phyloP scores from a whole-genome alignment of 2,329 filamentous ascomycete genomes.

The Ascochyta fabae region DNA sequence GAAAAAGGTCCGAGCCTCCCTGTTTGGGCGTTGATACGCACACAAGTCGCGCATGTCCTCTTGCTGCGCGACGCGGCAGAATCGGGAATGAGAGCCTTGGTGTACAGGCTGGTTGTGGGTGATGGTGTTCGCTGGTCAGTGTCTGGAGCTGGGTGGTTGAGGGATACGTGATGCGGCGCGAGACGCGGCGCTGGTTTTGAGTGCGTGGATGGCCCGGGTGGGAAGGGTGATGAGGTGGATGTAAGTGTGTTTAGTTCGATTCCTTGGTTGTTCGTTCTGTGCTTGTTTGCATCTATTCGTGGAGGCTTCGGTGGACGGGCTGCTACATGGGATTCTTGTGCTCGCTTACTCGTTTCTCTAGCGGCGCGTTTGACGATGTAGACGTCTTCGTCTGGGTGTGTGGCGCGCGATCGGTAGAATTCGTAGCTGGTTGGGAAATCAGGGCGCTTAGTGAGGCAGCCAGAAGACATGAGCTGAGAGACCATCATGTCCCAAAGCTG shows the following conservation, averaged over 20 bases:
- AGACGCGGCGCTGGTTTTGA: no score
- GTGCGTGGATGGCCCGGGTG: no score
- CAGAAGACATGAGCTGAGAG: background rate
- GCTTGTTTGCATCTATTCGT: background rate
- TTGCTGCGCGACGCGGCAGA: no score
- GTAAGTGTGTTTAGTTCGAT: no score
- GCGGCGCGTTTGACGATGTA: background rate
- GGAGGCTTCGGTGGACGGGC: background rate
- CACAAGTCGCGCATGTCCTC: background rate
- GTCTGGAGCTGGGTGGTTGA: no score
- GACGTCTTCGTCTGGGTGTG: background rate
- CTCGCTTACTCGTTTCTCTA: background rate
- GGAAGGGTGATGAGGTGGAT: no score
- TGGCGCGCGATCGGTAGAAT: background rate
- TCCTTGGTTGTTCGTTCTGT: no score
- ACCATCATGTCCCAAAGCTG: slow-evolving; percentile 10
- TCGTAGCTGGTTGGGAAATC: background rate
- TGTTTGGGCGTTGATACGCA: background rate
- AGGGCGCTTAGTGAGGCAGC: background rate
- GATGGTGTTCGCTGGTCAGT: no score
- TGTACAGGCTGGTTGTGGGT: no score
- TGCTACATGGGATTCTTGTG: background rate
- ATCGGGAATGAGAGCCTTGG: no score
- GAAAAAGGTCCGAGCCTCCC: background rate
- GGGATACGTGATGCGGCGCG: no score